Percentiles rank a stretch among this genome's conserved stretches.
phyloP scores from a whole-genome alignment of 305 asterid species.

The Fraxinus sp. region DNA sequence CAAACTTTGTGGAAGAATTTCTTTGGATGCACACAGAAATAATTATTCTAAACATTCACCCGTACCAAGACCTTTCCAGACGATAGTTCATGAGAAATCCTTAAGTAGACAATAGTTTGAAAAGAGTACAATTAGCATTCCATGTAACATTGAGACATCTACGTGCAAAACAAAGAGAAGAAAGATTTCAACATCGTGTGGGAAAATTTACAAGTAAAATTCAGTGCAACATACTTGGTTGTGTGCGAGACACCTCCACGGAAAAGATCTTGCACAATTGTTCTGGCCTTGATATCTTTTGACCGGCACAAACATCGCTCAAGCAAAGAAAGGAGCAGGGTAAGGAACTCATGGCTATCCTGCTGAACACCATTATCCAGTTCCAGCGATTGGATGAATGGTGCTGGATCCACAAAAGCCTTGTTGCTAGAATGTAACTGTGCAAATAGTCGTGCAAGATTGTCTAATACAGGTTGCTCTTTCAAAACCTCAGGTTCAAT shows the following conservation, averaged over 20 bases:
- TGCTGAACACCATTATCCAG: conserved; percentile 97
- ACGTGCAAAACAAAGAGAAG: conserved; percentile 26
- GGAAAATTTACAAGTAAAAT: background rate
- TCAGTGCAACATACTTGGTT: conserved; percentile 54
- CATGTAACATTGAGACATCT: background rate
- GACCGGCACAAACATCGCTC: conserved; percentile 85
- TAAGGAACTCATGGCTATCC: conserved; percentile 96
- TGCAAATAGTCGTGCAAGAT: conserved; percentile 80
- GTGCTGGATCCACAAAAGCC: conserved; percentile 97
- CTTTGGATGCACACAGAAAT: background rate
- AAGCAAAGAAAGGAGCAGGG: conserved; percentile 86
- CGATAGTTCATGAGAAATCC: background rate
- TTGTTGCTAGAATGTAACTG: conserved; percentile 84
- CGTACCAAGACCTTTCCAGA: conserved; percentile 6
- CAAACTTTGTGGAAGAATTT: conserved; percentile 1
- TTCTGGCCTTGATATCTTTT: conserved; percentile 65
- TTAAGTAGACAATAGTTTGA: background rate
- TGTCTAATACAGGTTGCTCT: conserved; percentile 74
- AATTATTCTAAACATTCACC: background rate
- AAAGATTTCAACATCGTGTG: conserved; percentile 15
- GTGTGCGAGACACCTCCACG: conserved; percentile 98
- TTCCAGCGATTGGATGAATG: conserved; percentile 84
- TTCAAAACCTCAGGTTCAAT: conserved; percentile 74
- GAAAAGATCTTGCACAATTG: conserved; percentile 84
- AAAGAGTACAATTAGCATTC: background rate